A percentile compares a stretch with the other conserved stretches of the same genome.
These are phyloP conservation scores for Xylaria cubensis DNA, from an alignment of 495 filamentous ascomycete genomes.

Conservation along the genomic window DNA sequence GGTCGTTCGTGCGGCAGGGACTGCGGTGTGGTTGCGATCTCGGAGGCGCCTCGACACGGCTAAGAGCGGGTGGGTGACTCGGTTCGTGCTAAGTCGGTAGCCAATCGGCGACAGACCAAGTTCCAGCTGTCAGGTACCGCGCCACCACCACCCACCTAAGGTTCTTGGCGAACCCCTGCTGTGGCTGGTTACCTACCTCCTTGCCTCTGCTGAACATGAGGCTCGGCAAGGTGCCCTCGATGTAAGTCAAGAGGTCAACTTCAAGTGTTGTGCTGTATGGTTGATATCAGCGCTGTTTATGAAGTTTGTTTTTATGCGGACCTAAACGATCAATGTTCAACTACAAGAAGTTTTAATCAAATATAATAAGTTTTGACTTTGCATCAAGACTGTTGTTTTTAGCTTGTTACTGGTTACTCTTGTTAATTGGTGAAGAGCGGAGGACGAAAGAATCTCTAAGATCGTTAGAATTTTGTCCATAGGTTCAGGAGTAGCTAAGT, in stretches of 20 bases:
- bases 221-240: background rate
- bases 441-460: too few species aligned
- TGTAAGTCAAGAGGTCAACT: too few species aligned
- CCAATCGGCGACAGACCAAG: too few species aligned
- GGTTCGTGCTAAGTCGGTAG: background rate
- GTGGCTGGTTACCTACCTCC: background rate
- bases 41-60: slow-evolving; percentile 19
- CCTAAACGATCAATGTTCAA: too few species aligned
- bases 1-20: background rate
- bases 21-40: slow-evolving; percentile 22
- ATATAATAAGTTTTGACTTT: background rate
- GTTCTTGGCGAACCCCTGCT: background rate
- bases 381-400: background rate
- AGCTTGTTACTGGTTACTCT: too few species aligned
- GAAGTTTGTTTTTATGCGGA: too few species aligned
- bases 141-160: background rate
- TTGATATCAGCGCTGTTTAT: too few species aligned
- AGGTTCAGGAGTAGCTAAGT: too few species aligned
- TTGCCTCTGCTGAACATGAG: background rate
- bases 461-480: too few species aligned
- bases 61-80: slow-evolving; percentile 5
- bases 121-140: slow-evolving; percentile 8
- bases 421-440: too few species aligned
- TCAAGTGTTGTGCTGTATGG: too few species aligned
- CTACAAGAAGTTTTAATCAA: too few species aligned